phyloP scores from a whole-genome alignment of 164 flowering plant genomes.

The Malania oleifera region DNA sequence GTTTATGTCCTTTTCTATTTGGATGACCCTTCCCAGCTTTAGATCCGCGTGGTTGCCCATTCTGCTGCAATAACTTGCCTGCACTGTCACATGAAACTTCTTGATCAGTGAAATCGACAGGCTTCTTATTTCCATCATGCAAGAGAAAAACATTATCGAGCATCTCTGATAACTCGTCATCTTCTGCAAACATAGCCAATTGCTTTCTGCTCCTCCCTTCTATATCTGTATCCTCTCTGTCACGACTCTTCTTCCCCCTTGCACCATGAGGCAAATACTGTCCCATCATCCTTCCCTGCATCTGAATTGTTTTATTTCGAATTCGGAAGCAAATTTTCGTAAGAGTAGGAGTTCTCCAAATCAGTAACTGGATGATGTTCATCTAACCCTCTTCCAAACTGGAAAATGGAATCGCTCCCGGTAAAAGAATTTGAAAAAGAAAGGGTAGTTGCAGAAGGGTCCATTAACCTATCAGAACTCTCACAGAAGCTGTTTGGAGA shows the following conservation, averaged over 20 bases:
- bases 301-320: constrained; percentile 12
- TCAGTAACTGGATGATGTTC: constrained; percentile 23
- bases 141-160: constrained; percentile 33
- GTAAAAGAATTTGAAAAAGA: constrained; percentile 24
- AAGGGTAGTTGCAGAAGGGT: constrained; percentile 12
- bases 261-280: constrained; percentile 14
- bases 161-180: constrained; percentile 36
- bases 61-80: no score
- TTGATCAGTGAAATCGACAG: constrained; percentile 1
- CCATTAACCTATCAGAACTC: constrained; percentile 3
- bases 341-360: constrained; percentile 22
- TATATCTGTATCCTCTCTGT: constrained; percentile 26
- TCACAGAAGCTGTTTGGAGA: constrained; percentile 1
- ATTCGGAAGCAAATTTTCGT: constrained; percentile 7
- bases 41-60: constrained; percentile 5
- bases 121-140: background rate
- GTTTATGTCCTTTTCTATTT: no score
- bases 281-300: constrained; percentile 21
- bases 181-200: constrained; percentile 28
- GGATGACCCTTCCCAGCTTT: no score
- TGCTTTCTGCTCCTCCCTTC: constrained; percentile 48
- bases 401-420: constrained; percentile 29
- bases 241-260: constrained; percentile 38
- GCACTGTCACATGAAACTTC: no score
- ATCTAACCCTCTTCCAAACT: constrained; percentile 38